phyloP scores from a whole-genome alignment of 1,284 basidiomycete species.

The Jaminaea rosea region DNA sequence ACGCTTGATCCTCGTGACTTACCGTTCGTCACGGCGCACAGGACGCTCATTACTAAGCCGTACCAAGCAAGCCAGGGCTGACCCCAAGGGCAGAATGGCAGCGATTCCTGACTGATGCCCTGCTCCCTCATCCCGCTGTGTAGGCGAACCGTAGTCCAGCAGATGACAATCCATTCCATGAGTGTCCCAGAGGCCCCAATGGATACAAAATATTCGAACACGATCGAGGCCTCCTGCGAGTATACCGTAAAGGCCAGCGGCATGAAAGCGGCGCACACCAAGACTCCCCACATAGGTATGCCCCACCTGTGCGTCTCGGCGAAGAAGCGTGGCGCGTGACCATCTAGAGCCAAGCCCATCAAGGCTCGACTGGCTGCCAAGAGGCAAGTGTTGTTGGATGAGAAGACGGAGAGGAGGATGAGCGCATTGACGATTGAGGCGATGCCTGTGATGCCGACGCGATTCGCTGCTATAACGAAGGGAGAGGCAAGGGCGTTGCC shows the following conservation, averaged over 20 bases:
- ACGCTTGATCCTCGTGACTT: too few species aligned
- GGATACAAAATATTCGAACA: slow-evolving; percentile 1
- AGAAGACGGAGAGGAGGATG: slow-evolving; percentile 53
- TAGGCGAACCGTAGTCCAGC: background rate
- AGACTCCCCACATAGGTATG: background rate
- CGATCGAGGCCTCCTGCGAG: background rate
- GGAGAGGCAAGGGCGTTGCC: slow-evolving; percentile 65
- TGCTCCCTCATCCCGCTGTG: background rate
- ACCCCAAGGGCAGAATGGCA: background rate
- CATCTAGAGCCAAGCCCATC: slow-evolving; percentile 52
- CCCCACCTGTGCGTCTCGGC: slow-evolving; percentile 1
- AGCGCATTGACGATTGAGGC: slow-evolving; percentile 46
- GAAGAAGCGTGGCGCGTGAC: slow-evolving; percentile 50
- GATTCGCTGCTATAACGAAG: slow-evolving; percentile 61
- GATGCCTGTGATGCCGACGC: background rate
- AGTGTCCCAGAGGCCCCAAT: background rate
- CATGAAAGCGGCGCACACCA: background rate
- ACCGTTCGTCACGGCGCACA: too few species aligned
- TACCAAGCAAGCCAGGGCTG: background rate
- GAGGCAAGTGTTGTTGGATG: slow-evolving; percentile 54
- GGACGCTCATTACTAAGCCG: background rate
- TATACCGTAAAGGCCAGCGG: background rate
- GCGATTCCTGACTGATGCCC: background rate
- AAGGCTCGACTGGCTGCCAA: slow-evolving; percentile 55
- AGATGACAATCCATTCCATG: background rate